Evolutionary conservation across 2,329 filamentous ascomycete genomes (phyloP), one percentile per base, ranked within the genome.

Genomic region (Fusarium mundagurra): DNA sequence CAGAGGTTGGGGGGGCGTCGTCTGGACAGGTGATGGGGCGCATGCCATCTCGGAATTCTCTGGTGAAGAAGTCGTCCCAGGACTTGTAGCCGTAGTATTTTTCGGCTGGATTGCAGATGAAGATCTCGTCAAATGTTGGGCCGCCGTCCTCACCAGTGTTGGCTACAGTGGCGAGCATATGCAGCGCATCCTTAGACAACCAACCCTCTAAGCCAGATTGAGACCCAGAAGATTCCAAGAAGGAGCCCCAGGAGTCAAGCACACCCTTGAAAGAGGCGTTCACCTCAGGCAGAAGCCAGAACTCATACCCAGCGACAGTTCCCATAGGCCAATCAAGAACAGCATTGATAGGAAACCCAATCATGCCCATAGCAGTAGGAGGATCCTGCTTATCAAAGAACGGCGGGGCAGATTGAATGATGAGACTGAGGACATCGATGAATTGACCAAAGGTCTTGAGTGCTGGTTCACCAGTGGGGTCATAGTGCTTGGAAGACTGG

Each of bases 321-420:
- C 61, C 71, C 71, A 74, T 74, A 0, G 71, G 71, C 71, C 71
- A 74, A n/a, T 71, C 41, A 2, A 74, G 29, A 0, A 74, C 44
- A 0, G 71, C 43, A 6, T 67, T 68, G 22, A 71, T 68, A 2
- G 71, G 71, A 3, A 74, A 63, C 0, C 62, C 67, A 2, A 74
- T 43, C 17, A 73, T 27, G 0, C 59, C 64, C 14, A 61, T 67
- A 0, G 65, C 53, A 5, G 65, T 47, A 0, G 39, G 34, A 1
- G 65, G 65, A 0, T 20, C 33, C 1, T 61, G 10, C 11, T 16
- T 51, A 1, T 53, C 27, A 20, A 36, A 53, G n/a, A 68, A 68
- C 0, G 53, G 64, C 0, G 65, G 39, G 0, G 53, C 27, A 8
- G 63, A 67, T 20, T 61, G 39, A 1, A 68, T 47, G 0, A 68